Evolutionary conservation across 78 protist species (phyloP).

Genomic region (Diacronema lutheri): DNA sequence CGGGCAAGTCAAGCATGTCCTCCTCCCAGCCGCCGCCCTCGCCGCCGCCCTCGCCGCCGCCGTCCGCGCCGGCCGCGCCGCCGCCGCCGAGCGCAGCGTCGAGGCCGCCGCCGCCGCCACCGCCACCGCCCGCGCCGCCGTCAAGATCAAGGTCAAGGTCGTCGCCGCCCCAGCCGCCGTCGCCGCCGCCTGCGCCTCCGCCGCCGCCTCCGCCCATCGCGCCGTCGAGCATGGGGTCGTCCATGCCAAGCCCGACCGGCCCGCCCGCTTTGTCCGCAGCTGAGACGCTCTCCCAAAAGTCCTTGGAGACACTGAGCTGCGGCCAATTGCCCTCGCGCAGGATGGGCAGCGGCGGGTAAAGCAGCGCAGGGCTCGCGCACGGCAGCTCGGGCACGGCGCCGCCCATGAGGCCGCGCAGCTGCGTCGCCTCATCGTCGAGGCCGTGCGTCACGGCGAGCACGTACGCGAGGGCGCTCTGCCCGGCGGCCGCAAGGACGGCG

Average conservation of each 20-base stretch:
- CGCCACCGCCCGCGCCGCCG: constrained; percentile 3
- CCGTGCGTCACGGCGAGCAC: constrained; percentile 79
- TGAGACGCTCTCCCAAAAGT: constrained; percentile 39
- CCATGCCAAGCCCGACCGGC: neutral
- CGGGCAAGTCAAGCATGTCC: neutral
- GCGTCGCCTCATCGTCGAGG: constrained; percentile 57
- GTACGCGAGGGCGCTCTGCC: constrained; percentile 72
- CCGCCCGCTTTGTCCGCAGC: neutral
- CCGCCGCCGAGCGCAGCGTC: neutral
- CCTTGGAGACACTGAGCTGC: constrained; percentile 63
- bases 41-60: neutral
- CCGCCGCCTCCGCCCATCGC: constrained; percentile 13
- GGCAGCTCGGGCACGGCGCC: neutral
- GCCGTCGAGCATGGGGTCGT: neutral
- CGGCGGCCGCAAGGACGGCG: constrained; percentile 57
- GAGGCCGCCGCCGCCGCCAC: neutral
- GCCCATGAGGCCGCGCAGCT: neutral
- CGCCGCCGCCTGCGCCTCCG: constrained; percentile 16
- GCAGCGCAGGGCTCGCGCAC: neutral
- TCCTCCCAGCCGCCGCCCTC: constrained; percentile 15
- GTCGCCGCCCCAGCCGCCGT: constrained; percentile 47
- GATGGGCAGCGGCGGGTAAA: constrained; percentile 53
- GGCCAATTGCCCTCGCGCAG: constrained; percentile 84
- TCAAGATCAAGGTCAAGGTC: constrained; percentile 17
- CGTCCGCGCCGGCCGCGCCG: neutral